Evolutionary conservation across 495 filamentous ascomycete species (phyloP).

Genomic region (Trichoderma orchidacearum): DNA sequence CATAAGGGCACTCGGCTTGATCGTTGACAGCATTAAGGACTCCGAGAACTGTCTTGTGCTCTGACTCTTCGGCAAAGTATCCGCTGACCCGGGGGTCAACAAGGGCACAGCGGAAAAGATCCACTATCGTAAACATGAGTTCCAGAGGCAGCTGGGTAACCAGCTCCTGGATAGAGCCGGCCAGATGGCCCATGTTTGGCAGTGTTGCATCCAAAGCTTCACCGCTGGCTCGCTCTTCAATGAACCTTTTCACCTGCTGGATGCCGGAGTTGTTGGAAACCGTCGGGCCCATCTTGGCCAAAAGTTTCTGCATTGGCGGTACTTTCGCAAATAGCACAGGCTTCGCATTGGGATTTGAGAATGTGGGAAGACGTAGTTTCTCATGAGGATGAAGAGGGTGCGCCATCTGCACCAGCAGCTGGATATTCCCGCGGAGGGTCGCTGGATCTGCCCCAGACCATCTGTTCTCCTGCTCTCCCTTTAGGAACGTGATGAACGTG

Average conservation of each 20-base stretch:
- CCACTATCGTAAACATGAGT: conserved; percentile 62
- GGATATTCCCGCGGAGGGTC: conserved; percentile 57
- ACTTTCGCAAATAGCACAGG: conserved; percentile 64
- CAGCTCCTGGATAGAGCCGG: conserved; percentile 34
- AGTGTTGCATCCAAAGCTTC: conserved; percentile 46
- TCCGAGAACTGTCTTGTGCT: conserved; percentile 47
- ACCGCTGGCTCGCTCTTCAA: conserved; percentile 38
- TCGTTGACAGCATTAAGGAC: conserved; percentile 47
- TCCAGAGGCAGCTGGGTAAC: conserved; percentile 38
- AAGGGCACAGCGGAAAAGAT: conserved; percentile 65
- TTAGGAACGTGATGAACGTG: conserved; percentile 81
- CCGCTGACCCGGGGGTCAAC: conserved; percentile 75
- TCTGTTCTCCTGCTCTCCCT: conserved; percentile 58
- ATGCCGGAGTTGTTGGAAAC: conserved; percentile 37
- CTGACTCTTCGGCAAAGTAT: conserved; percentile 66
- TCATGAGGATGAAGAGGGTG: conserved; percentile 67
- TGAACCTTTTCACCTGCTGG: conserved; percentile 46
- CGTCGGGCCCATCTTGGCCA: conserved; percentile 53
- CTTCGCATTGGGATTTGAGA: conserved; percentile 47
- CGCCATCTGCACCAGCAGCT: conserved; percentile 61
- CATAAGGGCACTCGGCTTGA: conserved; percentile 49
- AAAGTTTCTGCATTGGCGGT: conserved; percentile 73
- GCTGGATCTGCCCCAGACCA: conserved; percentile 67
- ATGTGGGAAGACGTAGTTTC: conserved; percentile 50
- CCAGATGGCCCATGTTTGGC: conserved; percentile 43